Percentiles rank a stretch among this genome's conserved stretches.
Evolutionary conservation across 2,329 filamentous ascomycete species (phyloP).

Genomic region (Gaeumannomyces sp.): DNA sequence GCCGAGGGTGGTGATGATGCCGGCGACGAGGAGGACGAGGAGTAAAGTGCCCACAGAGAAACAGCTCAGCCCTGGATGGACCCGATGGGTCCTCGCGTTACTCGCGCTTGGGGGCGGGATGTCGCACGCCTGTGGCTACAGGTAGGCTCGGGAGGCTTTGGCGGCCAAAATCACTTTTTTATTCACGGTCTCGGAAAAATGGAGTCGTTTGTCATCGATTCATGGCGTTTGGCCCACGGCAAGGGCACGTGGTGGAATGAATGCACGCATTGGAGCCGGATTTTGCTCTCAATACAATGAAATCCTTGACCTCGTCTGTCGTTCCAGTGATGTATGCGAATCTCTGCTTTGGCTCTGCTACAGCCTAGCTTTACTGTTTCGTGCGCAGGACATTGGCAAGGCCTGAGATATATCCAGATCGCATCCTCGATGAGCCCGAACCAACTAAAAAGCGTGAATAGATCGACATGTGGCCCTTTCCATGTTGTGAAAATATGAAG

Average conservation of each 20-base stretch:
- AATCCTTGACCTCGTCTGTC: constrained; percentile 9
- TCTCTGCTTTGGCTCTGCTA: background rate
- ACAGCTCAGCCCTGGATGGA: background rate
- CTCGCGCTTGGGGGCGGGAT: too few species aligned
- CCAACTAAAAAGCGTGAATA: too few species aligned
- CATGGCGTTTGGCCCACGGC: constrained; percentile 10
- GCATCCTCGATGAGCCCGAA: too few species aligned
- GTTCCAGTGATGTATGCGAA: background rate
- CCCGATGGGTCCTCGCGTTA: too few species aligned
- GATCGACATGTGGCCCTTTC: too few species aligned
- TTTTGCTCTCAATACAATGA: constrained; percentile 10
- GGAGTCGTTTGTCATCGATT: constrained; percentile 9
- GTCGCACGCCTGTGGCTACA: too few species aligned
- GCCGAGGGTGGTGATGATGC: constrained; percentile 77
- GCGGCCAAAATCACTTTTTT: background rate
- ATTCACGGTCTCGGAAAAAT: constrained; percentile 9
- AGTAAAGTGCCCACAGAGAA: constrained; percentile 35
- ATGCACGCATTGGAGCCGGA: constrained; percentile 5
- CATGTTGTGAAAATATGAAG: too few species aligned
- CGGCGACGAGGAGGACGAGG: constrained; percentile 82
- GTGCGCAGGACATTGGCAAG: too few species aligned
- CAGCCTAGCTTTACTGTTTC: too few species aligned
- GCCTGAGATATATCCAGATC: too few species aligned
- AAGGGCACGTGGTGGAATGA: constrained; percentile 7
- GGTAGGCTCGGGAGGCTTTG: too few species aligned